phyloP scores from a whole-genome alignment of 805 yeast species.

The Candida odintsovae region DNA sequence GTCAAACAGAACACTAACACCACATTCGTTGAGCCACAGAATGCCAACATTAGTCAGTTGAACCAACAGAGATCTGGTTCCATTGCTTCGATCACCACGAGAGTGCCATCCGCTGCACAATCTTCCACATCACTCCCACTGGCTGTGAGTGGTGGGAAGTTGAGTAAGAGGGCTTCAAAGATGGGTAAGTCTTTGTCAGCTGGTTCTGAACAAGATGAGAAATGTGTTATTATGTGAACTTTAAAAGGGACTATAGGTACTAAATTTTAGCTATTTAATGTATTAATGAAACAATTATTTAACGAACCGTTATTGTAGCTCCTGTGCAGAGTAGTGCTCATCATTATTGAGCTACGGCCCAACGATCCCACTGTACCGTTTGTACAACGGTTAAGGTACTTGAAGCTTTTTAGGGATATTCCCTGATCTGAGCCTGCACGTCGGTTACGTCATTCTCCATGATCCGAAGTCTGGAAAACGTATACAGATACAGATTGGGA shows the following conservation, averaged over 20 bases:
- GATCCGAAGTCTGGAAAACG: too few species aligned
- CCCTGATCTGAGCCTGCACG: too few species aligned
- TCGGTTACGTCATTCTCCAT: too few species aligned
- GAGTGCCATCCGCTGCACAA: neutral
- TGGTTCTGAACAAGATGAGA: conserved; percentile 6
- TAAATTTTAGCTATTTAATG: neutral
- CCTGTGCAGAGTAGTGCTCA: too few species aligned
- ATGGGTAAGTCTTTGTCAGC: neutral
- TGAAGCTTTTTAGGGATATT: too few species aligned
- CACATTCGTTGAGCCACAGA: neutral
- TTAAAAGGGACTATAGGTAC: neutral
- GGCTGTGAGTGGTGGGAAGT: neutral
- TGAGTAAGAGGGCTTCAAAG: neutral
- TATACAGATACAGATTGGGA: too few species aligned
- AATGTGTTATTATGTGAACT: conserved; percentile 9
- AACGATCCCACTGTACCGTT: too few species aligned
- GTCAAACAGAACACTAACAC: neutral
- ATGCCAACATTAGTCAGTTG: conserved; percentile 1
- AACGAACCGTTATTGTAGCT: neutral
- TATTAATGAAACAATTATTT: neutral
- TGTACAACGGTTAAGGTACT: too few species aligned
- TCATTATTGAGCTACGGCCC: too few species aligned
- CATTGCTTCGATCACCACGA: neutral
- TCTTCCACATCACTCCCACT: neutral
- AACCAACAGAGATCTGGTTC: conserved; percentile 2